Conservation (phyloP, 2,329 filamentous ascomycete species). For the Talaromyces sp. region DNA sequence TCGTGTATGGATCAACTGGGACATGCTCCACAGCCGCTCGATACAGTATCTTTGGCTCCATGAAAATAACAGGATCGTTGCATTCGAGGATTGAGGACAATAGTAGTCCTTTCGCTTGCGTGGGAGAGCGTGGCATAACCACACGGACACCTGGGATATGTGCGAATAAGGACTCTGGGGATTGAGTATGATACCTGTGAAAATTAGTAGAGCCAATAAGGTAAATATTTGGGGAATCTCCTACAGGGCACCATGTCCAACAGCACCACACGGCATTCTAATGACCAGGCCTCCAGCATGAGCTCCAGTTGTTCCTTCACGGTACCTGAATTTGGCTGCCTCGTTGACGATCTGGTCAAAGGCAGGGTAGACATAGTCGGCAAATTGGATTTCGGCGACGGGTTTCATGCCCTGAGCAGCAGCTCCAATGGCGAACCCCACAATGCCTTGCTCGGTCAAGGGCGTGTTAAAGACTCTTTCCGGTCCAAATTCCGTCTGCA, state of each 20-base stretch:
- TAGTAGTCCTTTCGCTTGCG: conserved; percentile 83
- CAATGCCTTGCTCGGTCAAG: conserved; percentile 85
- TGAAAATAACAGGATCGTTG: conserved; percentile 83
- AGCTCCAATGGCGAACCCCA: conserved; percentile 86
- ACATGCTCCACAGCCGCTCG: conserved; percentile 89
- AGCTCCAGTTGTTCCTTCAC: conserved; percentile 60
- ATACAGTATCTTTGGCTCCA: conserved; percentile 93
- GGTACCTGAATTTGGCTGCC: conserved; percentile 79
- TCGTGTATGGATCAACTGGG: conserved; percentile 69
- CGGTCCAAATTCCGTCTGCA: conserved; percentile 78
- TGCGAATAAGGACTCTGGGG: conserved; percentile 79
- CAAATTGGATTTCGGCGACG: conserved; percentile 91
- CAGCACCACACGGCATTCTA: conserved; percentile 82
- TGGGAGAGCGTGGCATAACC: conserved; percentile 76
- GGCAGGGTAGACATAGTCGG: conserved; percentile 87
- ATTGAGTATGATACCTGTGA: conserved; percentile 71
- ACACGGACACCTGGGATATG: conserved; percentile 82
- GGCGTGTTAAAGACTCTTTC: conserved; percentile 96
- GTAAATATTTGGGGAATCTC: conserved; percentile 10
- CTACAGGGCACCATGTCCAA: conserved; percentile 77
- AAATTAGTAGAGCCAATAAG: neutral
- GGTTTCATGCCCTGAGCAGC: conserved; percentile 89
- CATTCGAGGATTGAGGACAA: conserved; percentile 66
- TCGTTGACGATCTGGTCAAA: conserved; percentile 95
- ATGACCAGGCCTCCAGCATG: conserved; percentile 75